Base-by-base conservation (phyloP, 768 basidiomycete genomes). In the Rhizopogon roseolus region DNA sequence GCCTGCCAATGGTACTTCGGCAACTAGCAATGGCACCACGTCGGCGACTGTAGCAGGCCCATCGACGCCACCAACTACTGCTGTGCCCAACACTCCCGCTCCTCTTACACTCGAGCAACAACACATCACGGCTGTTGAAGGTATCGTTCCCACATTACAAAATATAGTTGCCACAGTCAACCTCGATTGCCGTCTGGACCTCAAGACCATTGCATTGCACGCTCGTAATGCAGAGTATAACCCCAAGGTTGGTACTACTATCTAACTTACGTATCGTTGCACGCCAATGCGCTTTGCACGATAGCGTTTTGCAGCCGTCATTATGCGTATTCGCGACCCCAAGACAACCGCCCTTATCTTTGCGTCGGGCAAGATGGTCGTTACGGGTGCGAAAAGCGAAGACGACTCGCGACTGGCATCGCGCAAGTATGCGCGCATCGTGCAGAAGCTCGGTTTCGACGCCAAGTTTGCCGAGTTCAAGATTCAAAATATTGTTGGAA, bases 121-220 rank as follows among this genome's bases (percentile, higher is more conserved):
- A 62, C 90, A 96, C 67, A 96, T 98, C 62, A 97, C 94, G 16
- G 93, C 93, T 40, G 94, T 96, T 16, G 92, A 97, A 69, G 96
- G 96, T 54, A 95, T 98, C 62, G 96, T 98, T 8, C 96, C 96
- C 16, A 98, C 94, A 2, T 80, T 99, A 49, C 96, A 99, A 81
- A 99, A 98, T 74, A 98, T 98, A 56, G 97, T 99, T 61, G 96
- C 97, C 5, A 99, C 97, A 7, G 96, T 98, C 70, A 98, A 98
- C 65, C 81, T 99, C 27, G 96, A 97, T 70, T 98, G 94, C 60
- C 83, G 95, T 39, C 79, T 99, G 44, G 97, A 98, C 70, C 76
- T 99, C 53, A 99, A 99, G 81, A 98, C 97, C 50, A 99, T 98
- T 55, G 96, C 96, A 8, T 74, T 98, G 54, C 96, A 99, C 62